Conservation (phyloP, 345 rosid species). For the Eucalyptus cloeziana region DNA sequence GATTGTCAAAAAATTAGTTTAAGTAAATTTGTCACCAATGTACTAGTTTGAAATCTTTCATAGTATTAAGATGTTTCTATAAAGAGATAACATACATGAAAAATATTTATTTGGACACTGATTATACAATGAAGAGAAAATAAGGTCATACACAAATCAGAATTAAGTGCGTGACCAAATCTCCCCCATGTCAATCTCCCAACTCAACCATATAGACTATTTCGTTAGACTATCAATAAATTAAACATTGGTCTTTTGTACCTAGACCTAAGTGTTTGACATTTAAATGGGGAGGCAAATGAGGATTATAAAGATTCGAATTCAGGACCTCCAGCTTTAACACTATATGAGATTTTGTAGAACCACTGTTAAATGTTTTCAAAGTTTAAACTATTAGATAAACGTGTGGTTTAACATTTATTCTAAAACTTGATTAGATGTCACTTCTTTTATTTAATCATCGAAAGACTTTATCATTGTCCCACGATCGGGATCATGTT, state of each 20-base stretch:
- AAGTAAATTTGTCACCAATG: fast-evolving
- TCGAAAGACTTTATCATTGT: too few species aligned
- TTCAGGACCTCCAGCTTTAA: fast-evolving
- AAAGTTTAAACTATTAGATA: fast-evolving
- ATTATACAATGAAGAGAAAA: too few species aligned
- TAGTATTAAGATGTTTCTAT: fast-evolving
- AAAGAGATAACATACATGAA: background rate
- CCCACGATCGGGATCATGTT: too few species aligned
- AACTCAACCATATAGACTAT: fast-evolving
- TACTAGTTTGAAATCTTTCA: fast-evolving
- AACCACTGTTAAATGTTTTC: fast-evolving
- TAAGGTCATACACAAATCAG: background rate
- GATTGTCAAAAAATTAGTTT: fast-evolving
- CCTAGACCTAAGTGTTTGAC: too few species aligned
- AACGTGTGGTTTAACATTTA: too few species aligned
- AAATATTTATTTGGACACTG: background rate
- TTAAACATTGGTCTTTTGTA: too few species aligned
- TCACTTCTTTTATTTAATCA: background rate
- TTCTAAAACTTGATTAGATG: background rate
- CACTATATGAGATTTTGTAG: fast-evolving
- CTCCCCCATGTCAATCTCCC: background rate
- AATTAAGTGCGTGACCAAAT: background rate
- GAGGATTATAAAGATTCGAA: too few species aligned
- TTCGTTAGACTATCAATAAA: background rate
- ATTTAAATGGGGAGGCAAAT: too few species aligned